Evolutionary conservation across 768 basidiomycete genomes (phyloP), one percentile per base, ranked within the genome.

Genomic region (Naematelia encephala): DNA sequence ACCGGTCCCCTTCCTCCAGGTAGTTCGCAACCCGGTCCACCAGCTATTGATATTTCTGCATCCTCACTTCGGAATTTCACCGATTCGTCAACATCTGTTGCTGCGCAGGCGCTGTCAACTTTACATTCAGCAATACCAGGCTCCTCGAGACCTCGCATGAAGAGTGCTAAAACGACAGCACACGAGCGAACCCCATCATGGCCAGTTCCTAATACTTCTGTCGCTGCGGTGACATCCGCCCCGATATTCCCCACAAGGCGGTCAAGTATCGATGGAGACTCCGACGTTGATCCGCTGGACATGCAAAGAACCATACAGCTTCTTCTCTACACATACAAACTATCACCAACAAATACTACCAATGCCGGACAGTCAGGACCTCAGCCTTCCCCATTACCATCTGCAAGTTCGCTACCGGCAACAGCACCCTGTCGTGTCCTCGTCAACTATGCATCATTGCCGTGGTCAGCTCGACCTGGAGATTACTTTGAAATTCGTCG

Each of bases 401-500:
- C 63, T 1, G 29, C 57, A 0, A 34, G 55, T 2, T 51, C 61
- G 0, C 54, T 19, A 11, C 60, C 13, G n/a, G 58, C 5, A 46
- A 25, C 14, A n/a, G 26, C 30, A 58, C 67, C 11, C 48, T 54
- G 16, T 64, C 66, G 11, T 8, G 62, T 73, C 10, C 57, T 61
- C 14, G 50, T 73, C 56, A 58, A 56, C 30, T 61, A 67, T 51
- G 54, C 55, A n/a, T 62, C 71, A 3, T 34, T 73, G 11, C 63
- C 68, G 2, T 73, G 64, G 59, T 51, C 44, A 27, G 65, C 64
- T 1, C 50, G 57, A 51, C 57, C 64, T 1, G 71, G 68, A 2
- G 71, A 73, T n/a, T 73, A 73, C 48, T 64, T 69, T 26, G 71
- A 73, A 52, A 68, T 73, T 4, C 55, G 71, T 13, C 61, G 68